phyloP scores from a whole-genome alignment of 148 eudicot genomes.

The Agrostemma githago region DNA sequence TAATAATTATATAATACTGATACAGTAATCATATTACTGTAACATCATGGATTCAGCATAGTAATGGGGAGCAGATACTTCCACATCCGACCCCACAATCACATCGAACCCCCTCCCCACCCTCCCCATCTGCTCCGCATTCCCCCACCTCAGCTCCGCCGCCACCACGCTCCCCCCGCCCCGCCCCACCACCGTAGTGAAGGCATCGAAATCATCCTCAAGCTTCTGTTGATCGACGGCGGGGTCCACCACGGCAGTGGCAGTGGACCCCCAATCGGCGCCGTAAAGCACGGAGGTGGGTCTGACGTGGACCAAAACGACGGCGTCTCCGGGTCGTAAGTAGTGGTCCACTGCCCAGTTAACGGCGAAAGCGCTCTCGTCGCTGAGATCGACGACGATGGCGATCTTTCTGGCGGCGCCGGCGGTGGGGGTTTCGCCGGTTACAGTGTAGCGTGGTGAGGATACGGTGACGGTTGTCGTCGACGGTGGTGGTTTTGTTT shows the following conservation, averaged over 20 bases:
- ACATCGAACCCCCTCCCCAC: too few species aligned
- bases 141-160: too few species aligned
- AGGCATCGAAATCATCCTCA: slow-evolving; percentile 70
- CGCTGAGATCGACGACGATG: slow-evolving; percentile 78
- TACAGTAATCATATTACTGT: too few species aligned
- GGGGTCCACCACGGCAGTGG: slow-evolving; percentile 22
- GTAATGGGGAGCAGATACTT: too few species aligned
- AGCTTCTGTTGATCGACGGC: slow-evolving; percentile 40
- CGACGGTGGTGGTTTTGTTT: slow-evolving; percentile 39
- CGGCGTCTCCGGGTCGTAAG: slow-evolving; percentile 77
- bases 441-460: slow-evolving; percentile 37
- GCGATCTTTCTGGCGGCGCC: slow-evolving; percentile 68
- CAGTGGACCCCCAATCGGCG: slow-evolving; percentile 86
- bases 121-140: too few species aligned
- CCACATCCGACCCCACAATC: too few species aligned
- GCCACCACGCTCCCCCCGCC: too few species aligned
- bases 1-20: too few species aligned
- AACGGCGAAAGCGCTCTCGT: slow-evolving; percentile 79
- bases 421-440: slow-evolving; percentile 32
- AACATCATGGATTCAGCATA: too few species aligned
- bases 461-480: slow-evolving; percentile 7
- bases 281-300: slow-evolving; percentile 85
- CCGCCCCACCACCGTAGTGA: too few species aligned
- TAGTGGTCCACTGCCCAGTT: slow-evolving; percentile 85
- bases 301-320: slow-evolving; percentile 62